Conservation (phyloP, 768 basidiomycete genomes). For the Lactarius sp. region DNA sequence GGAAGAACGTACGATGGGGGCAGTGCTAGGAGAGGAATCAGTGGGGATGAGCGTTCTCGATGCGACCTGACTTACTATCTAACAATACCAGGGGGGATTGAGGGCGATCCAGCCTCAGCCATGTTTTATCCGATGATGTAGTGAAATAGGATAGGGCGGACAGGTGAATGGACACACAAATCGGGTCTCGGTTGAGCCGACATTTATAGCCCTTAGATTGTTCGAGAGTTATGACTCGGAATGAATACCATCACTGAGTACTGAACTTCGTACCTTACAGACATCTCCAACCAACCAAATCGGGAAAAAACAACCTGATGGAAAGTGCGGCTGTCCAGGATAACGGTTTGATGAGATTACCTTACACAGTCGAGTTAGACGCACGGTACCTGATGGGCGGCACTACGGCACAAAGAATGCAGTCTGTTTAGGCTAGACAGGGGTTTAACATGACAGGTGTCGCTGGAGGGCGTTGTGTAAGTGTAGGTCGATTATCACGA, state of each 20-base stretch:
- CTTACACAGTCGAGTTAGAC: neutral
- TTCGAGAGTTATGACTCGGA: no score
- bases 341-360: neutral
- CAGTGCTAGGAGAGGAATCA: neutral
- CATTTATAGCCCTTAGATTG: neutral
- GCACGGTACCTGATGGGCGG: neutral
- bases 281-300: no score
- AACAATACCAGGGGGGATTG: neutral
- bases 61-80: neutral
- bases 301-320: no score
- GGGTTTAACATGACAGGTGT: neutral
- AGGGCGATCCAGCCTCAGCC: neutral
- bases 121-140: neutral
- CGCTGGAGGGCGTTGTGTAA: no score
- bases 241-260: no score
- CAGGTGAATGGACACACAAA: neutral
- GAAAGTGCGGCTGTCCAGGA: no score
- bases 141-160: neutral
- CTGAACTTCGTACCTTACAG: no score
- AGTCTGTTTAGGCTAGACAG: neutral
- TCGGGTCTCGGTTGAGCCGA: neutral
- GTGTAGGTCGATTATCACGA: neutral
- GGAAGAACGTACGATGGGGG: neutral
- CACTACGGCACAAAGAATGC: neutral
- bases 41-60: neutral